A percentile compares a stretch with the other conserved stretches of the same genome.
These are phyloP conservation scores for Fraxinus xanthoxyloides DNA, from an alignment of 305 asterid species.

Conservation along the genomic window DNA sequence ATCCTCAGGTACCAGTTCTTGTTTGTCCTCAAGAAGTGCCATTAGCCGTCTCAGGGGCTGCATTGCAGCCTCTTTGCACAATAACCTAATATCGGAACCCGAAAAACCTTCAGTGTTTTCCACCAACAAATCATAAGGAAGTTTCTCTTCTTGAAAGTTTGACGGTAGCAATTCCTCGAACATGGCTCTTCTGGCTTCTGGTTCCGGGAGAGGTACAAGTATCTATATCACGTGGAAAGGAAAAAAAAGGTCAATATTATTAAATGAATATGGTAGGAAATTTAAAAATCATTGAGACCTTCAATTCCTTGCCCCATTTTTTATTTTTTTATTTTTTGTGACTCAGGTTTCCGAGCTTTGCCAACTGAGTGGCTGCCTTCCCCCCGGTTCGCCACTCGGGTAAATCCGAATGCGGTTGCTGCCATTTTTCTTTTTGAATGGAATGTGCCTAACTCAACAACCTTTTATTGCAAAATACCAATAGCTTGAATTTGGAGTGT, in stretches of 20 bases:
- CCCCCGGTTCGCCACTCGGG: neutral
- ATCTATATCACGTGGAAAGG: slow-evolving; percentile 48
- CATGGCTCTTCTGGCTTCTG: slow-evolving; percentile 90
- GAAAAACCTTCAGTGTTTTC: slow-evolving; percentile 74
- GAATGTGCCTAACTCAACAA: neutral
- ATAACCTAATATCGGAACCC: slow-evolving; percentile 85
- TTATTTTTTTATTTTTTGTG: too few relatives aligned
- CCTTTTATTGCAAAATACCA: neutral
- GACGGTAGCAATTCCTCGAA: slow-evolving; percentile 71
- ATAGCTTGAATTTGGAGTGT: neutral
- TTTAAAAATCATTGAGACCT: neutral
- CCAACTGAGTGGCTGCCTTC: neutral
- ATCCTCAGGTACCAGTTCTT: slow-evolving; percentile 63
- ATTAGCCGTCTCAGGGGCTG: slow-evolving; percentile 84
- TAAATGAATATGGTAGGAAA: neutral
- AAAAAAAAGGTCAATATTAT: neutral
- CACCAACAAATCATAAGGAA: slow-evolving; percentile 75
- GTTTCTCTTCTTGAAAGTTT: slow-evolving; percentile 41
- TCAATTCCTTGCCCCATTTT: neutral
- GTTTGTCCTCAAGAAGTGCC: slow-evolving; percentile 64
- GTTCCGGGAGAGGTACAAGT: slow-evolving; percentile 94
- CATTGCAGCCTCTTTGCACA: slow-evolving; percentile 98
- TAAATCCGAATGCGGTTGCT: neutral
- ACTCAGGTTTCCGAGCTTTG: neutral
- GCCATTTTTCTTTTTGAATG: neutral